These are phyloP conservation scores for Pseudozyma sp. DNA, from an alignment of 1,284 basidiomycete genomes.

Conservation along the genomic window DNA sequence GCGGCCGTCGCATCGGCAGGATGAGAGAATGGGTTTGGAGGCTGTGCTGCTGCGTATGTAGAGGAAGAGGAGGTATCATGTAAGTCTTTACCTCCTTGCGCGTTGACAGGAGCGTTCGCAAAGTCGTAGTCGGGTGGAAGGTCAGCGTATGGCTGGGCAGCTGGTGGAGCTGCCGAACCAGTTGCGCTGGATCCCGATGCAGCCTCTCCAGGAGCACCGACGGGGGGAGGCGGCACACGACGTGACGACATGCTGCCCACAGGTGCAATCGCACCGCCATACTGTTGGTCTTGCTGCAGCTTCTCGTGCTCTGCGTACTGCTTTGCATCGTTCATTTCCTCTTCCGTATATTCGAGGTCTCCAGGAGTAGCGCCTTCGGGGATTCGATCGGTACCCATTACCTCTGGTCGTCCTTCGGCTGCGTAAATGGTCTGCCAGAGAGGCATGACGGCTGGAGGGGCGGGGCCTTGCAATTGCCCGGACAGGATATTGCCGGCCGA, in stretches of 20 bases:
- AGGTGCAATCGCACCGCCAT: conserved; percentile 8
- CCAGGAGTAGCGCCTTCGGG: conserved; percentile 57
- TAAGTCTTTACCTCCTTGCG: conserved; percentile 36
- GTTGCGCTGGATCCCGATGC: conserved; percentile 3
- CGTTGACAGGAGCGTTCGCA: conserved; percentile 32
- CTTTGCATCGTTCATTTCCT: conserved; percentile 50
- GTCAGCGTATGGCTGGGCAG: conserved; percentile 25
- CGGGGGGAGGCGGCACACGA: conserved; percentile 16
- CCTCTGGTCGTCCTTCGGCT: conserved; percentile 57
- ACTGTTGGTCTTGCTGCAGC: conserved; percentile 19
- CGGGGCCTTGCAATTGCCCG: conserved; percentile 44
- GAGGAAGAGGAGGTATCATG: conserved; percentile 12
- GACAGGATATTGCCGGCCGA: conserved; percentile 47
- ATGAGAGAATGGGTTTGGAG: conserved; percentile 32
- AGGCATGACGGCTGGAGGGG: conserved; percentile 46
- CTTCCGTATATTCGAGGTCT: conserved; percentile 51
- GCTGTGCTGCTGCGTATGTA: not conserved
- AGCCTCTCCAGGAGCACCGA: not conserved
- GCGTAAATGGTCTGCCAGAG: conserved; percentile 65
- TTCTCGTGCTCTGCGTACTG: conserved; percentile 30
- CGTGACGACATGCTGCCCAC: conserved; percentile 22
- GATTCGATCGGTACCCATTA: conserved; percentile 59
- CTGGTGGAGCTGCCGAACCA: not conserved
- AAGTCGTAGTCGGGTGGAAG: conserved; percentile 54
- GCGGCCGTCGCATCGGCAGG: conserved; percentile 17